Conservation (phyloP, 2,329 filamentous ascomycete species). For the Stagonosporopsis tanaceti region DNA sequence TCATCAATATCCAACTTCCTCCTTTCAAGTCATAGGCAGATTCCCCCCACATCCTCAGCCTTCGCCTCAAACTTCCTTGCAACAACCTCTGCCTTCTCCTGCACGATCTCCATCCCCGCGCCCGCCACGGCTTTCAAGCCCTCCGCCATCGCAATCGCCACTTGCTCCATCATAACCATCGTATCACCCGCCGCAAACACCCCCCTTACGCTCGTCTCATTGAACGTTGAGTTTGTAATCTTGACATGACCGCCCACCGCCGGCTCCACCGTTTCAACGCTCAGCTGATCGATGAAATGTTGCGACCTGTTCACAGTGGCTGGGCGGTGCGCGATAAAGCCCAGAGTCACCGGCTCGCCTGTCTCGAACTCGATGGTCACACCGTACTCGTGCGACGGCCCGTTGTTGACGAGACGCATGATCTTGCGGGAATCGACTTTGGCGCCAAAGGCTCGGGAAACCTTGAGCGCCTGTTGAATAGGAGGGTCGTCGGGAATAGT, state of each 20-base stretch:
- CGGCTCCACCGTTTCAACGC: conserved; percentile 50
- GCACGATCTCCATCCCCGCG: conserved; percentile 33
- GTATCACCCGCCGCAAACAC: conserved; percentile 64
- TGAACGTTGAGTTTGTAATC: conserved; percentile 54
- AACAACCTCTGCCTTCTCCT: conserved; percentile 28
- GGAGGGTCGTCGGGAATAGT: conserved; percentile 15
- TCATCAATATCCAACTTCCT: neutral
- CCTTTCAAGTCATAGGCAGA: neutral
- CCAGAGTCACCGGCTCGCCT: conserved; percentile 35
- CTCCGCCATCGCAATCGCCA: conserved; percentile 40
- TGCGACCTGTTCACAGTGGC: conserved; percentile 42
- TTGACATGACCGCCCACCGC: conserved; percentile 54
- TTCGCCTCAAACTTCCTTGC: conserved; percentile 25
- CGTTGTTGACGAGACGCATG: conserved; percentile 37
- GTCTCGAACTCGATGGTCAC: conserved; percentile 41
- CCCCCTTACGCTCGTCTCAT: conserved; percentile 59
- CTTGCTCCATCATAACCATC: conserved; percentile 44
- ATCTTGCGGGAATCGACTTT: conserved; percentile 39
- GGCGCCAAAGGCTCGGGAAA: conserved; percentile 31
- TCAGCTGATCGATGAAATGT: conserved; percentile 42
- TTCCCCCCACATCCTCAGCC: neutral
- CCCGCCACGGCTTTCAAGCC: conserved; percentile 40
- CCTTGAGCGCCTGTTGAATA: conserved; percentile 32
- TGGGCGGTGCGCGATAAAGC: conserved; percentile 39
- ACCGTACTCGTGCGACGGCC: conserved; percentile 32